phyloP scores from a whole-genome alignment of 495 filamentous ascomycete genomes.

The Recurvomyces mirabilis region DNA sequence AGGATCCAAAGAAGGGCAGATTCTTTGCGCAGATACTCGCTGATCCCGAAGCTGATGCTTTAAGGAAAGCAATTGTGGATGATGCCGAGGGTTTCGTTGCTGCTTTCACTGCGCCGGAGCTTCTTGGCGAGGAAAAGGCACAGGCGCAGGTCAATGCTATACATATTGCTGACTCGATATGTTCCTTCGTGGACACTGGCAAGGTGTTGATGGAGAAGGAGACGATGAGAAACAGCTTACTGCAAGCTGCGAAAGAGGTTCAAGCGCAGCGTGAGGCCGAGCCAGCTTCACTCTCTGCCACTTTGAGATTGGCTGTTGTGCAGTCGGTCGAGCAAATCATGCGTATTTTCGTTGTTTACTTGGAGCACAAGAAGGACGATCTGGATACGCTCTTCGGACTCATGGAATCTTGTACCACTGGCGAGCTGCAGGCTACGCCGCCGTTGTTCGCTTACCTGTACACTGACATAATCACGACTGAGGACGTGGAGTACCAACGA shows the following conservation, averaged over 20 bases:
- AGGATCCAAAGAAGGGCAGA: slow-evolving; percentile 78
- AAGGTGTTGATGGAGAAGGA: slow-evolving; percentile 71
- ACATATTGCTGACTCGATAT: slow-evolving; percentile 68
- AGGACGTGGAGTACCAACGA: slow-evolving; percentile 82
- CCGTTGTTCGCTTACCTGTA: slow-evolving; percentile 76
- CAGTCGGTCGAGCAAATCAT: slow-evolving; percentile 85
- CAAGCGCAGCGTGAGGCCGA: slow-evolving; percentile 59
- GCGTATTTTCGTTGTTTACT: slow-evolving; percentile 67
- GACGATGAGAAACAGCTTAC: slow-evolving; percentile 55
- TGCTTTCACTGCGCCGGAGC: slow-evolving; percentile 46
- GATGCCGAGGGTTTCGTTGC: slow-evolving; percentile 59
- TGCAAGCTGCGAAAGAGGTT: slow-evolving; percentile 59
- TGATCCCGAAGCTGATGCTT: slow-evolving; percentile 58
- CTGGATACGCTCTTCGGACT: slow-evolving; percentile 81
- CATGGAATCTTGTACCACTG: slow-evolving; percentile 71
- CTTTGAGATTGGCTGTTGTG: slow-evolving; percentile 71
- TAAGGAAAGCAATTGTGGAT: slow-evolving; percentile 61
- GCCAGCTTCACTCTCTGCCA: slow-evolving; percentile 51
- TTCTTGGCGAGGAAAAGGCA: slow-evolving; percentile 39
- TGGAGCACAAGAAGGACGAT: slow-evolving; percentile 63
- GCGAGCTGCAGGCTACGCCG: slow-evolving; percentile 68
- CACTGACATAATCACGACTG: slow-evolving; percentile 65
- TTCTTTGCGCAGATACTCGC: slow-evolving; percentile 86
- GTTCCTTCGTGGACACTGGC: slow-evolving; percentile 44
- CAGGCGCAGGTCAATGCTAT: slow-evolving; percentile 78